Base-by-base conservation (phyloP, 2,329 filamentous ascomycete species). In the Ampelomyces quisqualis region DNA sequence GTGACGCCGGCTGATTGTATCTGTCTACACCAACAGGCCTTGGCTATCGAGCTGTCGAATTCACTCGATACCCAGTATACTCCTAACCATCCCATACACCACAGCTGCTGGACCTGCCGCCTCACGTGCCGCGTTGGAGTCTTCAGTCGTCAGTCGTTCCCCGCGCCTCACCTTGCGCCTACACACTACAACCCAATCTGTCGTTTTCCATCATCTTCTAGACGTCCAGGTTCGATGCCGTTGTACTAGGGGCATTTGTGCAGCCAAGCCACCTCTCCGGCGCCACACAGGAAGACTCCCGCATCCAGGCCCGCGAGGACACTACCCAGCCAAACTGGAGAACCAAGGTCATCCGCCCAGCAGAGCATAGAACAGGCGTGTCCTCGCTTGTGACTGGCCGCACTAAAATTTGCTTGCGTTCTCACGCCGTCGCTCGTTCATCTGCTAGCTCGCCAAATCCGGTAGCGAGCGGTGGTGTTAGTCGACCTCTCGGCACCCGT, bases 1-100 rank as follows among this genome's bases (percentile, higher is more conserved):
- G 57, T 60, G 53, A 59, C 59, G 53, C 53, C 52, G 24, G 49
- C 46, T 47, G 49, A 45, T 55, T 58, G 47, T 51, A 51, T 52
- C 57, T 40, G 45, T 53, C 45, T 49, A 49, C 53, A 44, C 43
- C 47, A 56, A 46, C 43, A 46, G 45, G 51, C 43, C 54, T 55
- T 55, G 50, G 50, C 45, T 48, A 34, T n/a, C n/a, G n/a, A n/a
- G n/a, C n/a, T n/a, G n/a, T 40, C 35, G 29, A 32, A 40, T 43
- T 51, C 42, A 42, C 38, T 46, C 26, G 48, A 24, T 24, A 24
- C n/a, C n/a, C n/a, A n/a, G n/a, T n/a, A n/a, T n/a, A n/a, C n/a
- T n/a, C n/a, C n/a, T n/a, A n/a, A n/a, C n/a, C n/a, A n/a, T n/a
- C n/a, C 37, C 56, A 60, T 60, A 60, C 60, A 55, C 46, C 44